phyloP scores from a whole-genome alignment of 768 basidiomycete species.

The Trametes meyenii region DNA sequence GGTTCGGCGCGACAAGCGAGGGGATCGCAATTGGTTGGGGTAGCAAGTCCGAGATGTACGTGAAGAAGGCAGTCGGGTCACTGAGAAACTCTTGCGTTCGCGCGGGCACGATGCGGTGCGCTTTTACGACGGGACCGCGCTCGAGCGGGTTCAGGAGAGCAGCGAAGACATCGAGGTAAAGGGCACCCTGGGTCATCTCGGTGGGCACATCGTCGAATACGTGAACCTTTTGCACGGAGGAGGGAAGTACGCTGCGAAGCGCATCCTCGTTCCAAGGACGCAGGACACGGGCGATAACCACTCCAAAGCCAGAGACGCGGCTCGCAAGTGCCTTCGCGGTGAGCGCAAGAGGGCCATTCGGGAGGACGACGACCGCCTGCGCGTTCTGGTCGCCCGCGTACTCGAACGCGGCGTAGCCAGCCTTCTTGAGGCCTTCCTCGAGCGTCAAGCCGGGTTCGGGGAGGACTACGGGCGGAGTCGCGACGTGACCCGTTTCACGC shows the following conservation, averaged over 20 bases:
- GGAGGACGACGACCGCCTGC: constrained; percentile 64
- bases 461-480: constrained; percentile 42
- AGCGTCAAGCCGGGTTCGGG: constrained; percentile 39
- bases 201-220: constrained; percentile 81
- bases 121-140: constrained; percentile 47
- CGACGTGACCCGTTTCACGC: constrained; percentile 70
- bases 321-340: constrained; percentile 55
- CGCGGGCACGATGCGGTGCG: constrained; percentile 61
- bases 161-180: constrained; percentile 75
- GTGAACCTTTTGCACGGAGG: constrained; percentile 58
- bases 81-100: constrained; percentile 56
- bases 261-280: constrained; percentile 78
- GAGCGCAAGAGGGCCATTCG: constrained; percentile 79
- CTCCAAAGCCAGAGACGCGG: constrained; percentile 54
- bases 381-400: constrained; percentile 71
- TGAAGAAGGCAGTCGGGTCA: constrained; percentile 45
- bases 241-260: constrained; percentile 62
- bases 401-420: constrained; percentile 77
- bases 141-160: constrained; percentile 47
- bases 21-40: constrained; percentile 31
- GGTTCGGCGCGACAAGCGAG: constrained; percentile 30
- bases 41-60: constrained; percentile 39
- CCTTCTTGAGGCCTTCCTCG: constrained; percentile 51
- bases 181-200: constrained; percentile 57
- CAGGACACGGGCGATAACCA: constrained; percentile 75